A percentile compares a stretch with the other conserved stretches of the same genome.
Conservation (phyloP, 1,284 basidiomycete species). For the Coriolopsis trogii region DNA sequence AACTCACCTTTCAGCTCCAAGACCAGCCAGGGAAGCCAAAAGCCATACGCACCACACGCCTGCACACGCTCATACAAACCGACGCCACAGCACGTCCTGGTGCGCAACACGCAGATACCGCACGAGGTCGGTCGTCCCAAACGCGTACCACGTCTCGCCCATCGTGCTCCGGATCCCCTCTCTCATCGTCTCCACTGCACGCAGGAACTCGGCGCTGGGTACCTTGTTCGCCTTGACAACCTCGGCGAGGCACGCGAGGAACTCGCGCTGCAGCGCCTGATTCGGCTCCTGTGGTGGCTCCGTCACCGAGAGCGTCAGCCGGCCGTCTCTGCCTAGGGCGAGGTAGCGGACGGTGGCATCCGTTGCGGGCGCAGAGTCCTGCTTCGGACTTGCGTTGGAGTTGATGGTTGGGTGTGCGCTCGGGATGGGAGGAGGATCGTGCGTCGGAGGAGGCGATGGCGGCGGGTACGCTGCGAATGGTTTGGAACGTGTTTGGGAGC, state of each 20-base stretch:
- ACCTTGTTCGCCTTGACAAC: constrained; percentile 17
- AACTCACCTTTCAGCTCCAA: too few species aligned
- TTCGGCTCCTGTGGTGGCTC: constrained; percentile 9
- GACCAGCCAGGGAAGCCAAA: too few species aligned
- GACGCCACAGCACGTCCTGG: constrained; percentile 12
- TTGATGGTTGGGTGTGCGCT: too few species aligned
- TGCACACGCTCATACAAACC: background rate
- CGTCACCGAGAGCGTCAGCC: constrained; percentile 10
- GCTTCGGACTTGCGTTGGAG: background rate
- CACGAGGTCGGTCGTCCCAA: constrained; percentile 13
- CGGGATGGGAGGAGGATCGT: background rate
- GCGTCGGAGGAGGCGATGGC: background rate
- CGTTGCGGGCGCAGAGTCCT: background rate
- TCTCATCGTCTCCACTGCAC: constrained; percentile 5
- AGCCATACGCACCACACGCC: background rate
- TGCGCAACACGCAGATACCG: constrained; percentile 5
- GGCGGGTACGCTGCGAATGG: too few species aligned
- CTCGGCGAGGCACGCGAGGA: constrained; percentile 17
- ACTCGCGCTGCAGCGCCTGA: constrained; percentile 19
- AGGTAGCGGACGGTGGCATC: constrained; percentile 10
- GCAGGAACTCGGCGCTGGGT: constrained; percentile 13
- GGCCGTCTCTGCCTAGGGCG: constrained; percentile 3
- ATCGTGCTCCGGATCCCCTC: constrained; percentile 15
- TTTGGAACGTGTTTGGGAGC: background rate
- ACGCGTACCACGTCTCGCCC: constrained; percentile 14